Evolutionary conservation across 805 yeast species (phyloP).

Genomic region (Metschnikowia vanudenii): DNA sequence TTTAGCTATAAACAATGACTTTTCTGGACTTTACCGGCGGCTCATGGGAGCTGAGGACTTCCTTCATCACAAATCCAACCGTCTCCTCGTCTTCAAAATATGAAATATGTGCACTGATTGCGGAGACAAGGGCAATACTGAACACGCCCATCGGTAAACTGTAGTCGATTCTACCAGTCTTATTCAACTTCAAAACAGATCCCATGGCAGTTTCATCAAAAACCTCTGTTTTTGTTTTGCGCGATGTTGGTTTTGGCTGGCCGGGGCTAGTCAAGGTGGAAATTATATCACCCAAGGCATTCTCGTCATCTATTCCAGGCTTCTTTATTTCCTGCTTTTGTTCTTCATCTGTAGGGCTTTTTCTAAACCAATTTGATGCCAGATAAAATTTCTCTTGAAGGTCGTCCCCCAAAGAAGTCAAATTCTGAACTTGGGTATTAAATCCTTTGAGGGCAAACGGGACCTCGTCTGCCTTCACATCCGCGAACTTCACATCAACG

Average conservation of each 20-base stretch:
- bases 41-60: constrained; percentile 38
- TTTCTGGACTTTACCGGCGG: constrained; percentile 27
- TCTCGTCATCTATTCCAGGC: constrained; percentile 23
- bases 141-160: constrained; percentile 73
- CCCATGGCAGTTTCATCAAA: constrained; percentile 30
- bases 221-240: constrained; percentile 25
- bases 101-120: constrained; percentile 83
- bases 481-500: constrained; percentile 48
- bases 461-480: constrained; percentile 53
- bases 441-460: constrained; percentile 55
- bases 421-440: constrained; percentile 48
- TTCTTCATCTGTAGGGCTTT: constrained; percentile 8
- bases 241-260: constrained; percentile 19
- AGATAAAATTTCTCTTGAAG: constrained; percentile 33
- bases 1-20: constrained; percentile 26
- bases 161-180: constrained; percentile 79
- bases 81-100: constrained; percentile 86
- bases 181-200: constrained; percentile 51
- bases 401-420: constrained; percentile 39
- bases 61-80: constrained; percentile 71
- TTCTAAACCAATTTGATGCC: constrained; percentile 37
- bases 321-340: constrained; percentile 16
- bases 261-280: constrained; percentile 23
- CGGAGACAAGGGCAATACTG: constrained; percentile 76
- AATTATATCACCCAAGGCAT: constrained; percentile 43